These are phyloP conservation scores for Rhodamnia rubescens DNA, from an alignment of 345 rosid genomes.

Conservation along the genomic window DNA sequence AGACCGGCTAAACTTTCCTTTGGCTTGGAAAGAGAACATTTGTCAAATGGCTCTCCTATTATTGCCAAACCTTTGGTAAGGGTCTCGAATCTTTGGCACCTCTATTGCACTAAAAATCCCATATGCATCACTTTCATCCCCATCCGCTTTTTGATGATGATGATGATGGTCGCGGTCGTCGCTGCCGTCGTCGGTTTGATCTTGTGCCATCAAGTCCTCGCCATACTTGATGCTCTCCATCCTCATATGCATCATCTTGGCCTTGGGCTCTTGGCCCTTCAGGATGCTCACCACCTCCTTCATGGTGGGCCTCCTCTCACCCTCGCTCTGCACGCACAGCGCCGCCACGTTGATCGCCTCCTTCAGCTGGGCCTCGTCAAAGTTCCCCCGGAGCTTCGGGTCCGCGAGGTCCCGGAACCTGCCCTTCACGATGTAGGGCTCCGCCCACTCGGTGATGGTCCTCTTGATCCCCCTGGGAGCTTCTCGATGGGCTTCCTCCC, in stretches of 20 bases:
- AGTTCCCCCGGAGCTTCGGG: conserved; percentile 49
- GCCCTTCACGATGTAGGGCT: conserved; percentile 40
- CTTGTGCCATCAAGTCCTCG: conserved; percentile 40
- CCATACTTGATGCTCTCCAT: conserved; percentile 33
- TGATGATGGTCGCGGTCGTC: conserved; percentile 5
- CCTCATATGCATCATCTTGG: conserved; percentile 19
- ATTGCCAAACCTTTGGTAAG: conserved; percentile 14
- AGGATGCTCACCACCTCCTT: conserved; percentile 59
- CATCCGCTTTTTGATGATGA: not conserved
- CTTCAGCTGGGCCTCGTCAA: conserved; percentile 55
- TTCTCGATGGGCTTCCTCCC: conserved; percentile 73
- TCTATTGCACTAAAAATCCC: conserved; percentile 50
- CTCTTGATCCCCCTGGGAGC: conserved; percentile 55
- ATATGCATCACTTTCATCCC: conserved; percentile 19
- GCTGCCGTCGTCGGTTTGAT: conserved; percentile 28
- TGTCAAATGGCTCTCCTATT: not conserved
- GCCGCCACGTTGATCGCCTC: conserved; percentile 45
- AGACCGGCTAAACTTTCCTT: not conserved
- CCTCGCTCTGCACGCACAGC: conserved; percentile 57
- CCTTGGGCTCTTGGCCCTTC: conserved; percentile 35
- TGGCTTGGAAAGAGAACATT: not conserved
- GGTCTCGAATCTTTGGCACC: conserved; percentile 27
- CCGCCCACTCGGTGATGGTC: conserved; percentile 75
- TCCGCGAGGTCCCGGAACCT: conserved; percentile 66
- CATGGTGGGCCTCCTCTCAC: conserved; percentile 67